Base-by-base conservation (phyloP, 176 grass and related monocot genomes). In the Oryza longistaminata region DNA sequence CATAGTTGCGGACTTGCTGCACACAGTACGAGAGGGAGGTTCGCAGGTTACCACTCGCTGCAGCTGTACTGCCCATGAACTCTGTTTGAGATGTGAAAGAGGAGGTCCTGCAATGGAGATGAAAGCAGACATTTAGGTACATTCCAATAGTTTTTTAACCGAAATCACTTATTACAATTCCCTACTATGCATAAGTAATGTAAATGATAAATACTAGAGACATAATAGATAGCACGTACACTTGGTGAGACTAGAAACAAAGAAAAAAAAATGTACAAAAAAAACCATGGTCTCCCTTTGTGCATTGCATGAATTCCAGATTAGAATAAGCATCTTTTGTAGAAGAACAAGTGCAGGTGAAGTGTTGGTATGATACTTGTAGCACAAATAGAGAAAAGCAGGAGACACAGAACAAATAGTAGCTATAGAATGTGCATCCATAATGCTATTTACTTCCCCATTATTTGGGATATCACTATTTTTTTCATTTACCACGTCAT, bases 1-100 rank as follows among this genome's bases (percentile, higher is more conserved):
- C 96, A 86, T 95, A 98, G 65, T 49, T 89, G 15, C 83, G 89
- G 6, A 98, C 96, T 82, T 94, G 96, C 70, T 95, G 90, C 5
- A 94, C 91, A 10, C 96, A 94, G 81, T 94, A 88, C 0, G 91
- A 98, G 74, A 98, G 89, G 24, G 96, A 89, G 0, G 86, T 71
- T 69, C 87, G 86, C 42, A 95, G 69, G 71, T 72, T 68, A 45
- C 68, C 74, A 61, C 79, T 78, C 43, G 58, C 80, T 64, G 75
- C 82, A 11, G 73, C 21, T 42, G 84, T 13, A 9, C 77, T 14
- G 19, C 78, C 86, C 95, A 97, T 97, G 81, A 74, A 77, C 52
- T 66, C 69, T 21, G 39, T 11, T 26, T 58, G 34, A 21, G 66
- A 35, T 7, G 48, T 25, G 80, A 76, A 14, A 14, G 35, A 76